These are phyloP conservation scores for Amborella trichopoda DNA, from an alignment of 164 flowering plant species.

Conservation along the genomic window DNA sequence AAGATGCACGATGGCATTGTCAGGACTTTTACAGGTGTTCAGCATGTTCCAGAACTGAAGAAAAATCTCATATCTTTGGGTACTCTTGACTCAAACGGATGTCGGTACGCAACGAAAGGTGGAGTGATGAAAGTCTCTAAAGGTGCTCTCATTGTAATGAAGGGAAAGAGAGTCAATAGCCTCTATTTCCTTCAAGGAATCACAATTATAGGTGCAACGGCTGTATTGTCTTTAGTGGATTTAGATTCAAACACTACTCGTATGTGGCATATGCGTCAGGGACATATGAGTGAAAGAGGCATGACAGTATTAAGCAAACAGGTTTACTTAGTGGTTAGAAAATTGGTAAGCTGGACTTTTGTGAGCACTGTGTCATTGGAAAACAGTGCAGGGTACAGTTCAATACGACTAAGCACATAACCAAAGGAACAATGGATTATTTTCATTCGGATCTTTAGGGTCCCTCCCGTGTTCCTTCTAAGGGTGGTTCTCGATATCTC, in stretches of 20 bases:
- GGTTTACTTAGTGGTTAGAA: neutral
- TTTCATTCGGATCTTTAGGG: neutral
- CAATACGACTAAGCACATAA: too few relatives aligned
- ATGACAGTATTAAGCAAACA: neutral
- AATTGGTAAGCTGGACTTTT: neutral
- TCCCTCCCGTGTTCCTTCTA: neutral
- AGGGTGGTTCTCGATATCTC: neutral
- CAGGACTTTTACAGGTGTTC: neutral
- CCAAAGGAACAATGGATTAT: too few relatives aligned
- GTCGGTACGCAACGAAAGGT: neutral
- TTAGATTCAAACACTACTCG: neutral
- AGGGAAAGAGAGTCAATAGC: neutral
- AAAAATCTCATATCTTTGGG: neutral
- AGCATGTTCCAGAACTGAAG: neutral
- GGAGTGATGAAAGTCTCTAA: neutral
- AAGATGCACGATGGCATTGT: neutral
- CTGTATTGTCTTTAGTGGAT: neutral
- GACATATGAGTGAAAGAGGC: neutral
- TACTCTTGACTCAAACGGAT: neutral
- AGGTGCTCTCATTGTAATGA: neutral
- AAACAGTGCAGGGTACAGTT: too few relatives aligned
- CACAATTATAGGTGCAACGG: neutral
- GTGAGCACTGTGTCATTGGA: neutral
- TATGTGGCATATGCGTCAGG: neutral
- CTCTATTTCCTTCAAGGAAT: neutral